Evolutionary conservation across 2,329 filamentous ascomycete genomes (phyloP).

Genomic region (Aspergillus tamarii): DNA sequence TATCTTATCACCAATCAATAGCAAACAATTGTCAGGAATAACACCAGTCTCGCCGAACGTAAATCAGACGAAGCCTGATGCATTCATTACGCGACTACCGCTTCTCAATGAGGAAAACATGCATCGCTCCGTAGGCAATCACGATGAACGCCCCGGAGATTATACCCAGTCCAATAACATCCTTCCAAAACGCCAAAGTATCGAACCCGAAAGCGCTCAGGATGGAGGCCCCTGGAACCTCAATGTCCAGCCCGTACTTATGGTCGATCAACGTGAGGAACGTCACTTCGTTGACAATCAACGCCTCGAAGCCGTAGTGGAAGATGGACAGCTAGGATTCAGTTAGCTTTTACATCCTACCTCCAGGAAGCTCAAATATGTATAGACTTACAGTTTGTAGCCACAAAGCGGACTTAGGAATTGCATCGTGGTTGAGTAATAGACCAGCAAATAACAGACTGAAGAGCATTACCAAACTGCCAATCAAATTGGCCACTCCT

Average conservation of each 20-base stretch:
- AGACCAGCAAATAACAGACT: constrained; percentile 92
- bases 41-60: neutral
- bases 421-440: constrained; percentile 90
- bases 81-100: constrained; percentile 53
- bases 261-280: constrained; percentile 87
- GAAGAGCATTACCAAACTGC: constrained; percentile 96
- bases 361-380: neutral
- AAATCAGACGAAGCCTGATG: neutral
- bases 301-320: constrained; percentile 93
- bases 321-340: constrained; percentile 78
- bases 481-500: constrained; percentile 89
- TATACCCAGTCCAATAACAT: constrained; percentile 78
- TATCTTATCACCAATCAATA: too few species aligned
- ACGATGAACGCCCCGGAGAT: constrained; percentile 84
- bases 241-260: constrained; percentile 95
- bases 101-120: constrained; percentile 88
- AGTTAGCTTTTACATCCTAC: constrained; percentile 24
- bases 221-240: constrained; percentile 91
- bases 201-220: constrained; percentile 94
- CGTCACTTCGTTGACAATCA: constrained; percentile 96
- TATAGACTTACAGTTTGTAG: constrained; percentile 70
- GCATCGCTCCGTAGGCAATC: constrained; percentile 89
- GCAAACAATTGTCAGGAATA: neutral
- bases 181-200: constrained; percentile 80
- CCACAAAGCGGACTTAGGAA: constrained; percentile 83